These are phyloP conservation scores for Omphalotus olearius DNA, from an alignment of 1,284 basidiomycete species.

Conservation along the genomic window DNA sequence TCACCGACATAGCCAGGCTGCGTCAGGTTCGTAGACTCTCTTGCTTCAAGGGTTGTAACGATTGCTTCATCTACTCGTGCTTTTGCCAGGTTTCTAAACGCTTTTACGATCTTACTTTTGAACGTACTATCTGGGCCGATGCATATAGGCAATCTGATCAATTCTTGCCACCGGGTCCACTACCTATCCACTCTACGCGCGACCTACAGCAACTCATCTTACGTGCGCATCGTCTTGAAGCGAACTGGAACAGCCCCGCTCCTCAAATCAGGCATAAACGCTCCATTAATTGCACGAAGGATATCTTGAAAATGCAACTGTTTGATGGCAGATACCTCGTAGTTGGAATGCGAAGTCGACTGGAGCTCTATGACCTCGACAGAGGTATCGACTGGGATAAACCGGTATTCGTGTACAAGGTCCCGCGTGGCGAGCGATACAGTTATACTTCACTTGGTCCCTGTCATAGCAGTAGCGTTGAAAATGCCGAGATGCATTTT, in stretches of 20 bases:
- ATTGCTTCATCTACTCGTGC: too few species aligned
- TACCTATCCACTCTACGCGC: not conserved
- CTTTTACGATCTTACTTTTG: not conserved
- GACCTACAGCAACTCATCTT: not conserved
- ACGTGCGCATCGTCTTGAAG: slow-evolving; percentile 1
- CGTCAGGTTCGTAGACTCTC: too few species aligned
- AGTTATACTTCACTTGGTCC: too few species aligned
- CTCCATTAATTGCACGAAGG: not conserved
- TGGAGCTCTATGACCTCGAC: slow-evolving; percentile 5
- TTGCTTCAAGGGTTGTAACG: too few species aligned
- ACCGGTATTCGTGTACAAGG: not conserved
- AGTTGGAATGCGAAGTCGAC: too few species aligned
- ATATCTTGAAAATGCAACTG: not conserved
- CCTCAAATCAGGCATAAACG: not conserved
- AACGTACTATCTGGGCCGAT: not conserved
- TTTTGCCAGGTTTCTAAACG: not conserved
- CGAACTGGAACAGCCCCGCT: not conserved
- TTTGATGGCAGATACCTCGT: not conserved
- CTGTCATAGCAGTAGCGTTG: too few species aligned
- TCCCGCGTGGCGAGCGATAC: too few species aligned
- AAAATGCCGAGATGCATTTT: too few species aligned
- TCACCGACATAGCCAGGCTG: too few species aligned
- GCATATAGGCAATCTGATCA: not conserved
- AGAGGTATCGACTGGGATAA: not conserved
- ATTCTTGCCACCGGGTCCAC: not conserved